phyloP scores from a whole-genome alignment of 345 rosid genomes.

The Raphanus sativus region DNA sequence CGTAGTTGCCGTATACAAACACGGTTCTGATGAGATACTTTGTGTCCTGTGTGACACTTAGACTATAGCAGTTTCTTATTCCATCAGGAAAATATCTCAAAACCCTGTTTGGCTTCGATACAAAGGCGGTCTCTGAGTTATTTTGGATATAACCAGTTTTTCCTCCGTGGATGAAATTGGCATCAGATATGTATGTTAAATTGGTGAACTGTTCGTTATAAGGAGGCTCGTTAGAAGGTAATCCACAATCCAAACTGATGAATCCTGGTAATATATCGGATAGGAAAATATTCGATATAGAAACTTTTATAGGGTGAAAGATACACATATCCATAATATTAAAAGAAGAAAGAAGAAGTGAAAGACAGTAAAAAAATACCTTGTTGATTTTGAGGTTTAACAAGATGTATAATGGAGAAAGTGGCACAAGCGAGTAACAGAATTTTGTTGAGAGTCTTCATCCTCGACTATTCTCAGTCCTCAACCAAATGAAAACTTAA shows the following conservation, averaged over 20 bases:
- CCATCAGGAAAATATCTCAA: conserved; percentile 43
- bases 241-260: conserved; percentile 53
- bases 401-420: conserved; percentile 8
- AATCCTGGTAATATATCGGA: conserved; percentile 26
- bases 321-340: neutral
- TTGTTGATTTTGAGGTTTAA: conserved; percentile 28
- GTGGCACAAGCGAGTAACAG: neutral
- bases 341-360: neutral
- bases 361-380: conserved; percentile 2
- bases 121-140: neutral
- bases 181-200: conserved; percentile 39
- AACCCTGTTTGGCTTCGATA: neutral
- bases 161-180: conserved; percentile 37
- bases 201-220: conserved; percentile 30
- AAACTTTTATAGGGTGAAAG: neutral
- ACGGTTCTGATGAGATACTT: conserved; percentile 23
- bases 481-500: neutral
- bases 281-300: neutral
- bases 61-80: neutral
- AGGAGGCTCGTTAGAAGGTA: conserved; percentile 15
- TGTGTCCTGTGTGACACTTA: neutral
- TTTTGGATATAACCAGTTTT: neutral
- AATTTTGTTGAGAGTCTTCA: conserved; percentile 9
- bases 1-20: conserved; percentile 49
- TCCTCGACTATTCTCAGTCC: neutral